Evolutionary conservation across 257 asterid genomes (phyloP).

Genomic region (Solanum pinnatisectum): DNA sequence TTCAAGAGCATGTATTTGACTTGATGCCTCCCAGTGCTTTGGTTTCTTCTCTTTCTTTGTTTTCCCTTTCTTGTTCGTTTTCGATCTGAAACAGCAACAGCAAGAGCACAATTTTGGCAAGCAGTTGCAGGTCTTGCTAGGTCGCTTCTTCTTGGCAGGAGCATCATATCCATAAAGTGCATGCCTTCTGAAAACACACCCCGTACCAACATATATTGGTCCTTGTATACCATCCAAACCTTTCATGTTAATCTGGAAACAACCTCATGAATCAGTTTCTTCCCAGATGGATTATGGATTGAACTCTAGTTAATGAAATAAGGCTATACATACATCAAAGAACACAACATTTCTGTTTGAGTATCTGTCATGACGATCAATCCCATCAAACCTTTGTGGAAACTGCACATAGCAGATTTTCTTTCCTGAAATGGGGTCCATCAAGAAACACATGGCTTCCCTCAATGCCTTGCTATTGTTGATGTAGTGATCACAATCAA

Average conservation of each 20-base stretch:
- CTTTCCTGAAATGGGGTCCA: slow-evolving; percentile 91
- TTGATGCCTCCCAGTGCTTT: slow-evolving; percentile 74
- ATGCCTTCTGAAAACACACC: slow-evolving; percentile 86
- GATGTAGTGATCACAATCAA: slow-evolving; percentile 91
- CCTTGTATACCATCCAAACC: slow-evolving; percentile 97
- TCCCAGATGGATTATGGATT: background rate
- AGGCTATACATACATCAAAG: slow-evolving; percentile 63
- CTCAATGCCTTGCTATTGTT: slow-evolving; percentile 87
- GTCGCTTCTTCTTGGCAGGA: slow-evolving; percentile 64
- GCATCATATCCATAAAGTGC: slow-evolving; percentile 84
- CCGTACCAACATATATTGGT: slow-evolving; percentile 90
- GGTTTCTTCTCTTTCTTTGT: slow-evolving; percentile 47
- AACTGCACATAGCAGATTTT: slow-evolving; percentile 88
- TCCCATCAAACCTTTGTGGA: slow-evolving; percentile 93
- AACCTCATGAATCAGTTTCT: slow-evolving; percentile 7
- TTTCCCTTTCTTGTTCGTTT: slow-evolving; percentile 48
- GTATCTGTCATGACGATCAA: slow-evolving; percentile 79
- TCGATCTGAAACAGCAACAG: slow-evolving; percentile 41
- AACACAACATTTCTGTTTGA: slow-evolving; percentile 84
- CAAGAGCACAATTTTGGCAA: slow-evolving; percentile 78
- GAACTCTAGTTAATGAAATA: background rate
- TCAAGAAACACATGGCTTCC: slow-evolving; percentile 96
- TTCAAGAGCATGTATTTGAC: slow-evolving; percentile 90
- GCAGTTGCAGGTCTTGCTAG: slow-evolving; percentile 86
- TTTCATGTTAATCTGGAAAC: slow-evolving; percentile 82